A percentile compares a stretch with the other conserved stretches of the same genome.
These are phyloP conservation scores for Candida sanyaensis DNA, from an alignment of 1,139 yeast genomes.

Conservation along the genomic window DNA sequence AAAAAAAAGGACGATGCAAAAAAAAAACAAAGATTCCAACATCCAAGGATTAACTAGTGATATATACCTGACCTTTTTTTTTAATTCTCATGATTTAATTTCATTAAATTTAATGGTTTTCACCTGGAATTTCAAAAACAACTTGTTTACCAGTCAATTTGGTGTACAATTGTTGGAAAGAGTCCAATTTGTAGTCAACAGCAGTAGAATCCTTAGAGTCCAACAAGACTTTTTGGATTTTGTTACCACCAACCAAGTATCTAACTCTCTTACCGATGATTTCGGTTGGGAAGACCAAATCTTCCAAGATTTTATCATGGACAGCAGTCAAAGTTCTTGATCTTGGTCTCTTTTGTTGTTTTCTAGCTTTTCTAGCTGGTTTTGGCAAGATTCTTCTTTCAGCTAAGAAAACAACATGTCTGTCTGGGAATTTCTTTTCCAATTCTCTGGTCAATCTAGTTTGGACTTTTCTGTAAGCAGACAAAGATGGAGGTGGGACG, in stretches of 20 bases:
- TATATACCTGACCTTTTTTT: neutral
- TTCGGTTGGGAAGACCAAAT: conserved; percentile 99
- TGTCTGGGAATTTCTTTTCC: conserved; percentile 99
- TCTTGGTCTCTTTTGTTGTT: conserved; percentile 99
- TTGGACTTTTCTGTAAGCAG: conserved; percentile 97
- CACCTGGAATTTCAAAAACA: conserved; percentile 94
- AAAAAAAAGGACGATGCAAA: neutral
- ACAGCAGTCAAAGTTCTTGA: conserved; percentile 99
- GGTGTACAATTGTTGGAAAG: conserved; percentile 98
- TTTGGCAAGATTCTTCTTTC: conserved; percentile 99
- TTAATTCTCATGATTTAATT: too few species aligned
- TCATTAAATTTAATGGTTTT: conserved; percentile 35
- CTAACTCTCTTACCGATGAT: conserved; percentile 99
- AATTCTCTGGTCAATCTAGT: conserved; percentile 97
- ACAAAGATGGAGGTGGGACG: conserved; percentile 95
- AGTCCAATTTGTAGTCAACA: conserved; percentile 98
- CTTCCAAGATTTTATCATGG: conserved; percentile 98
- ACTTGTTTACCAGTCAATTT: conserved; percentile 99
- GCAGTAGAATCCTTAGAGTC: conserved; percentile 98
- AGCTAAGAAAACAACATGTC: conserved; percentile 98
- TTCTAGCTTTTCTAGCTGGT: conserved; percentile 90
- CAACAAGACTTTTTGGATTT: conserved; percentile 96
- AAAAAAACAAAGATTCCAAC: neutral
- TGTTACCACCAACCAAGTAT: conserved; percentile 99
- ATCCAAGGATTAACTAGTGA: neutral